phyloP scores from a whole-genome alignment of 179 eudicot species.

The Camellia oleifera region DNA sequence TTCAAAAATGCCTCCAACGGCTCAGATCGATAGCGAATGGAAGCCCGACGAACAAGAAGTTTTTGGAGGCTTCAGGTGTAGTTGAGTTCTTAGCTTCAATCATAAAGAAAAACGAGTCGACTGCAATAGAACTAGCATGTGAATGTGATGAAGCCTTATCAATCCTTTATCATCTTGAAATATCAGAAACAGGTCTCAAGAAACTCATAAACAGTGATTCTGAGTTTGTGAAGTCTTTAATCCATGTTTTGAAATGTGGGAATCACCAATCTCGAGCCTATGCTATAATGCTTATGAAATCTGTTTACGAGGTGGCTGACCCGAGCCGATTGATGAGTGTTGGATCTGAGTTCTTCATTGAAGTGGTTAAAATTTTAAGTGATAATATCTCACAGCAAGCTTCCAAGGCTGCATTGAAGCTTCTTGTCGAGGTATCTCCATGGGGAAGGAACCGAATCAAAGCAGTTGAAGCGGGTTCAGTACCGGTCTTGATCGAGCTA shows the following conservation, averaged over 20 bases:
- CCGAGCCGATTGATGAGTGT: conserved; percentile 27
- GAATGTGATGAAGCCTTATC: conserved; percentile 33
- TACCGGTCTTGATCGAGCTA: conserved; percentile 32
- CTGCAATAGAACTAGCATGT: not conserved
- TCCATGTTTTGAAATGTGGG: conserved; percentile 25
- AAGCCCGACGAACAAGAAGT: conserved; percentile 35
- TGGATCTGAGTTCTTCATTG: conserved; percentile 28
- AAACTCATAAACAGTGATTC: conserved; percentile 17
- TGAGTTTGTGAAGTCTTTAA: conserved; percentile 29
- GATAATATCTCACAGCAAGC: conserved; percentile 44
- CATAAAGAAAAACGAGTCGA: conserved; percentile 10
- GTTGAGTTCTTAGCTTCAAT: conserved; percentile 36
- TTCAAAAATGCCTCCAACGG: conserved; percentile 20
- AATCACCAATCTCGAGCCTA: conserved; percentile 31
- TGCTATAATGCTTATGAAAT: conserved; percentile 34
- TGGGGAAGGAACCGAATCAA: conserved; percentile 58
- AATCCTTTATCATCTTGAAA: conserved; percentile 29
- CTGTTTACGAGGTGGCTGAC: conserved; percentile 27
- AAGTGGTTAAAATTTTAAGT: conserved; percentile 26
- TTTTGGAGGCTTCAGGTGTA: conserved; percentile 43
- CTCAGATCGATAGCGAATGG: conserved; percentile 34
- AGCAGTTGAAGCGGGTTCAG: conserved; percentile 45
- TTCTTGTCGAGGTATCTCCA: conserved; percentile 36
- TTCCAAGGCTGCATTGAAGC: conserved; percentile 36
- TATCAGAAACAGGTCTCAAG: conserved; percentile 24